A percentile compares a stretch with the other conserved stretches of the same genome.
These are phyloP conservation scores for Taxawa tesnikishii DNA, from an alignment of 2,329 filamentous ascomycete species.

Conservation along the genomic window DNA sequence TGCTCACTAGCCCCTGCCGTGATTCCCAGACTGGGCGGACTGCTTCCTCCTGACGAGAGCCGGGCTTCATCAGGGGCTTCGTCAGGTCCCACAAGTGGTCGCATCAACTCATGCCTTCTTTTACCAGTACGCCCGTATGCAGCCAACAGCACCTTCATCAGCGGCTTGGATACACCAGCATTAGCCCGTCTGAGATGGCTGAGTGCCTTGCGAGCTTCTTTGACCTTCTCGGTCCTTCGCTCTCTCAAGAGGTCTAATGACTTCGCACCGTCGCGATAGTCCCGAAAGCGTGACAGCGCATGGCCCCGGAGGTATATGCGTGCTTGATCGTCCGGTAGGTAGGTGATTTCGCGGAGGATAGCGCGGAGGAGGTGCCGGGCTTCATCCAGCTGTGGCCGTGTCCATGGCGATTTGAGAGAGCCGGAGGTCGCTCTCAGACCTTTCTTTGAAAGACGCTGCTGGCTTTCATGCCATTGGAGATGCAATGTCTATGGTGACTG, in stretches of 20 bases:
- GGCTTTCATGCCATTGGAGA: too few species aligned
- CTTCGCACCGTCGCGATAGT: slow-evolving; percentile 18
- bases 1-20: not conserved
- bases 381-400: slow-evolving; percentile 4
- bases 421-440: too few species aligned
- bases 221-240: slow-evolving; percentile 2
- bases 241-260: slow-evolving; percentile 8
- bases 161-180: slow-evolving; percentile 36
- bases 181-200: slow-evolving; percentile 40
- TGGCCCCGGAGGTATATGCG: slow-evolving; percentile 37
- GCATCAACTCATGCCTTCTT: slow-evolving; percentile 36
- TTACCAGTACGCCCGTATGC: slow-evolving; percentile 47
- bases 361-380: slow-evolving; percentile 39
- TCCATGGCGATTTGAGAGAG: slow-evolving; percentile 5
- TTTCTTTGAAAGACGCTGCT: too few species aligned
- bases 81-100: slow-evolving; percentile 18
- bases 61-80: not conserved
- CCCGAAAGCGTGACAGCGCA: slow-evolving; percentile 36
- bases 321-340: slow-evolving; percentile 46
- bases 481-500: too few species aligned
- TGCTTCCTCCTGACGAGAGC: not conserved
- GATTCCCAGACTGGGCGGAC: not conserved
- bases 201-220: slow-evolving; percentile 29
- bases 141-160: slow-evolving; percentile 40
- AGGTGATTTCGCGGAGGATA: slow-evolving; percentile 46